Evolutionary conservation across 2,329 filamentous ascomycete genomes (phyloP), one percentile per base, ranked within the genome.

Genomic region (Torrubiellomyces zombiae): DNA sequence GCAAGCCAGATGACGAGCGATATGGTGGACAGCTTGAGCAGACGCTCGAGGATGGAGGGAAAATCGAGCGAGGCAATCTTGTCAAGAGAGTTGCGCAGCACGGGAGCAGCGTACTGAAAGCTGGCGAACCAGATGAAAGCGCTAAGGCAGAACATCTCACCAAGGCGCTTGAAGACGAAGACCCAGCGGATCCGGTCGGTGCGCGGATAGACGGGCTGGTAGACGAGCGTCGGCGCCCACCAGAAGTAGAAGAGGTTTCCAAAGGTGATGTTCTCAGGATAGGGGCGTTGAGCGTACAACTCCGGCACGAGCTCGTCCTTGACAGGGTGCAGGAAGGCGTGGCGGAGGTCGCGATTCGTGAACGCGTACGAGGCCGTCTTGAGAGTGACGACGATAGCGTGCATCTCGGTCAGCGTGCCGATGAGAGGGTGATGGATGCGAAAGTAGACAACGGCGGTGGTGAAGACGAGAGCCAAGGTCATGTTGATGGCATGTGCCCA

Each of bases 281-380:
- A 98, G 0, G 86, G 80, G 40, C 83, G 92, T 27, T 68, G 46
- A 9, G 64, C 59, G 55, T 95, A 98, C 14, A 95, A 60, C 18
- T 80, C 73, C 1, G 89, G 89, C 4, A 94, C 58, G 25, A 75
- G 64, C 29, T 77, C 71, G 32, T 67, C 66, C 27, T 63, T 62
- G 20, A 61, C 58, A 2, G 82, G 79, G 42, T 91, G 79, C 13
- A 95, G 64, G 45, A 82, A 81, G 11, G 86, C 82, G 45, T 93
- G 82, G 20, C 89, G 78, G 17, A 98, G 67, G 47, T 98, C 89
- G 35, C 89, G 75, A 50, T 98, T 98, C 14, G 89, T 95, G 42
- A 95, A 79, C 14, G 86, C 89, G 45, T 95, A 98, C 0, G 85
- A 94, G 35, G 82, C 80, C 16, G 79, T 85, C 58, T 98, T 98